Evolutionary conservation across 2,329 filamentous ascomycete species (phyloP), one percentile per base, ranked within the genome.

Genomic region (Ascochyta viciae-villosae): DNA sequence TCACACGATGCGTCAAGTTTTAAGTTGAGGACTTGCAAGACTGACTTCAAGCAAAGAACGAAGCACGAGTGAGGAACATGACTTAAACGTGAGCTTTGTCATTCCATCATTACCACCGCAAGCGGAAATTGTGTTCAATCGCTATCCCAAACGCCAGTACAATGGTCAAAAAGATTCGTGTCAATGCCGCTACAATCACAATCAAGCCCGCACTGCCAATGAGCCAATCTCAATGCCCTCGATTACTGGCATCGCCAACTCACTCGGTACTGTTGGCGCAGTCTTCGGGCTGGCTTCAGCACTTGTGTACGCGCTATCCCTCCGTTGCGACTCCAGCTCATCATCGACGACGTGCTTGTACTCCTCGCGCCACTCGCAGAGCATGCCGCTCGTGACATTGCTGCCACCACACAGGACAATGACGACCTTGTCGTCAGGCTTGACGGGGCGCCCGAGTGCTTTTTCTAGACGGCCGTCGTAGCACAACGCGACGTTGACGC

Each of bases 391-490:
- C 1, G 76, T 82, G 29, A 85, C 77, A 65, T 82, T 82, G 46
- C 77, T 82, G 13, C 82, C 83, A 1, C 94, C 94, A 70, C 94
- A 98, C 6, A 97, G 87, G 23, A 96, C 82, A 49, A 97, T 80
- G 1, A 97, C 92, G 6, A 97, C 84, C 62, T 90, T 91, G 72
- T 87, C 89, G 54, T 83, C 78, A 0, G 81, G 79, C 76, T 83
- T 87, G 60, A 91, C 82, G 31, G 83, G 82, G 29, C 88, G 85
- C 0, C 92, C 77, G 9, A 86, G 64, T 2, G 73, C 77, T 64
- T 82, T 80, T 68, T 87, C 83, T 67, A 96, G 71, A 37, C 83
- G 75, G 0, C 84, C 86, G 37, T 84, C 85, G 67, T 91, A 92
- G 55, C 82, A 87, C 3, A 85, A 74, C 1, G 89, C 91, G 12